phyloP scores from a whole-genome alignment of 1,284 basidiomycete genomes.

The Pseudozyma tsukubaensis region DNA sequence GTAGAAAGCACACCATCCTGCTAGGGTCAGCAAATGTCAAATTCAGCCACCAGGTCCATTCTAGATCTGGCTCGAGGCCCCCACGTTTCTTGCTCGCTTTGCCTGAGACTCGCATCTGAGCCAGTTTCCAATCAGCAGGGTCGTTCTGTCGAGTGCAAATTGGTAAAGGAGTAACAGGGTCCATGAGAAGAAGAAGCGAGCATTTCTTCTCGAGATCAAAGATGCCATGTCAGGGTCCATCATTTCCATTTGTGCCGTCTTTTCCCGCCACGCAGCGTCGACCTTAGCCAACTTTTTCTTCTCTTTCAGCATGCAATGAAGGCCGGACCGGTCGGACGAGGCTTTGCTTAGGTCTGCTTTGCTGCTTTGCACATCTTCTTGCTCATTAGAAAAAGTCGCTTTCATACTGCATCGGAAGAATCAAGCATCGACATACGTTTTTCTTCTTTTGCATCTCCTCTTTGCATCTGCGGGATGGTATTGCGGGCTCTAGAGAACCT shows the following conservation, averaged over 20 bases:
- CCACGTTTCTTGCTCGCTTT: neutral
- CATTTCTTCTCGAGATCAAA: conserved; percentile 13
- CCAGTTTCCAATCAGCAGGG: no score
- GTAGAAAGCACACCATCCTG: conserved; percentile 25
- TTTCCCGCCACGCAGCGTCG: conserved; percentile 22
- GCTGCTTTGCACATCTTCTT: neutral
- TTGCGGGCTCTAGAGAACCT: conserved; percentile 38
- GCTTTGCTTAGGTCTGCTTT: conserved; percentile 1
- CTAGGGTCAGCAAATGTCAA: conserved; percentile 16
- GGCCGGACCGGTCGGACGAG: conserved; percentile 25
- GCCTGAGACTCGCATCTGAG: no score
- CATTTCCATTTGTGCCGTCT: conserved; percentile 10
- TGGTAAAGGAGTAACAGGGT: neutral
- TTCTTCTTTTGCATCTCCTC: no score
- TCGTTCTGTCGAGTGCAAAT: no score
- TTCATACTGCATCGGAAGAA: conserved; percentile 14
- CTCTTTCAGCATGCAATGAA: no score
- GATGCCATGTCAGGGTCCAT: conserved; percentile 20
- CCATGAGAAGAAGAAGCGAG: neutral
- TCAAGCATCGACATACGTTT: neutral
- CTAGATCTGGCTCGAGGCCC: neutral
- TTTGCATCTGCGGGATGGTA: neutral
- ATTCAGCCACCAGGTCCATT: neutral
- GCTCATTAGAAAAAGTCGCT: neutral
- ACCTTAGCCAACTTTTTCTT: conserved; percentile 12